Evolutionary conservation across 1,284 basidiomycete genomes (phyloP), one percentile per base, ranked within the genome.

Genomic region (Ustilago trichophora): DNA sequence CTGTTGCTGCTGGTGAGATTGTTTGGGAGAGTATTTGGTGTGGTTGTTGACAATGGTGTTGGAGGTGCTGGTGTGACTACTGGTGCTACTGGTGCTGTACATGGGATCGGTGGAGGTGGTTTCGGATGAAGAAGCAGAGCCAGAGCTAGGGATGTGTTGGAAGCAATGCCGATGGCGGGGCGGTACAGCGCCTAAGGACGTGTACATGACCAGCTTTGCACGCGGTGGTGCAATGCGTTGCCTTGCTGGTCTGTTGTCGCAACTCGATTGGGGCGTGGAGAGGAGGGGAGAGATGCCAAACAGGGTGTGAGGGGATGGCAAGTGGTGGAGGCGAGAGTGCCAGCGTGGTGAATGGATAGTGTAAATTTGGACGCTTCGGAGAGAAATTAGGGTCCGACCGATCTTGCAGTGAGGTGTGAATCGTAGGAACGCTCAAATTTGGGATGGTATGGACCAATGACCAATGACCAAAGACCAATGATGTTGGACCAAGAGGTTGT

Each of bases 351-450:
- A 29, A 29, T 13, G 11, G 13, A 38, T n/a, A n/a, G 15, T 16
- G 43, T 26, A 37, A 38, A 25, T 50, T 51, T 46, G 9, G 32
- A 33, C 51, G 38, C 43, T 52, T 63, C 59, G 59, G 59, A 26
- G 52, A 46, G 9, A 13, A 43, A 51, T 56, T 34, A 63, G 59
- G 59, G 52, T 63, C 52, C 59, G 59, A 63, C 40, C 13, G 44
- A 38, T 24, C 21, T n/a, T 56, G 59, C 59, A 55, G 48, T 35
- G 15, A 33, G 15, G 19, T 18, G 25, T 13, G 26, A 31, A 4
- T 11, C 27, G n/a, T n/a, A n/a, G n/a, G n/a, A n/a, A n/a, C n/a
- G n/a, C n/a, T n/a, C n/a, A n/a, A n/a, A n/a, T n/a, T n/a, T n/a
- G n/a, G n/a, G n/a, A n/a, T n/a, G n/a, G n/a, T n/a, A n/a, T n/a